A percentile compares a stretch with the other conserved stretches of the same genome.
These are phyloP conservation scores for Ascochyta rabiei DNA, from an alignment of 2,329 filamentous ascomycete species.

Conservation along the genomic window DNA sequence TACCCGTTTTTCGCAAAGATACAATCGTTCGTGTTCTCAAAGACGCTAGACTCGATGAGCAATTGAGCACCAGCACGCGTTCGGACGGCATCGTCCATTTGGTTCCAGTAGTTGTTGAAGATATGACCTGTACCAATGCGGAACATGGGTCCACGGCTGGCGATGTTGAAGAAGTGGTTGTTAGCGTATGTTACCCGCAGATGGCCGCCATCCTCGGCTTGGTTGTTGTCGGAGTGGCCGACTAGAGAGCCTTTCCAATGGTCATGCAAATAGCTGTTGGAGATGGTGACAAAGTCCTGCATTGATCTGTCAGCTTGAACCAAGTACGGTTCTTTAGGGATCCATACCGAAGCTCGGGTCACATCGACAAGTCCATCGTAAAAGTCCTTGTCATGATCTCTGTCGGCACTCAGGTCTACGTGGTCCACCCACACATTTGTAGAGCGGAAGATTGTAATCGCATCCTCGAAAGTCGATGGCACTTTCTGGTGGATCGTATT, in stretches of 20 bases:
- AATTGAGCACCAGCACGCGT: conserved; percentile 46
- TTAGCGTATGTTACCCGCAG: conserved; percentile 67
- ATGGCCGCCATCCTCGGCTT: conserved; percentile 61
- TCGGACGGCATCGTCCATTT: conserved; percentile 40
- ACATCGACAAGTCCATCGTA: conserved; percentile 69
- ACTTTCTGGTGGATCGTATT: conserved; percentile 59
- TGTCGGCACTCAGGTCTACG: conserved; percentile 65
- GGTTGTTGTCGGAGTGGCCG: conserved; percentile 64
- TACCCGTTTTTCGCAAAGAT: conserved; percentile 35
- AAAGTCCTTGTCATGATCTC: conserved; percentile 66
- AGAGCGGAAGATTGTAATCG: conserved; percentile 54
- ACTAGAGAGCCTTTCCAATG: conserved; percentile 65
- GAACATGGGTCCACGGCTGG: conserved; percentile 65
- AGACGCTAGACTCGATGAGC: conserved; percentile 44
- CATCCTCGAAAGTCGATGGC: conserved; percentile 50
- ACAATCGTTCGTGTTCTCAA: conserved; percentile 30
- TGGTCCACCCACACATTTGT: conserved; percentile 69
- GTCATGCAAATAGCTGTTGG: conserved; percentile 57
- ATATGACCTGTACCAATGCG: conserved; percentile 68
- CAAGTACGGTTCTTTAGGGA: background rate
- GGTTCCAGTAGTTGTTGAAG: conserved; percentile 55
- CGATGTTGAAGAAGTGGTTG: conserved; percentile 67
- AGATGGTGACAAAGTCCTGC: conserved; percentile 62
- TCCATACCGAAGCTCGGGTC: conserved; percentile 56
- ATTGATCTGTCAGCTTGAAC: background rate